These are phyloP conservation scores for Paecilomyces formosus DNA, from an alignment of 2,329 filamentous ascomycete species.

Conservation along the genomic window DNA sequence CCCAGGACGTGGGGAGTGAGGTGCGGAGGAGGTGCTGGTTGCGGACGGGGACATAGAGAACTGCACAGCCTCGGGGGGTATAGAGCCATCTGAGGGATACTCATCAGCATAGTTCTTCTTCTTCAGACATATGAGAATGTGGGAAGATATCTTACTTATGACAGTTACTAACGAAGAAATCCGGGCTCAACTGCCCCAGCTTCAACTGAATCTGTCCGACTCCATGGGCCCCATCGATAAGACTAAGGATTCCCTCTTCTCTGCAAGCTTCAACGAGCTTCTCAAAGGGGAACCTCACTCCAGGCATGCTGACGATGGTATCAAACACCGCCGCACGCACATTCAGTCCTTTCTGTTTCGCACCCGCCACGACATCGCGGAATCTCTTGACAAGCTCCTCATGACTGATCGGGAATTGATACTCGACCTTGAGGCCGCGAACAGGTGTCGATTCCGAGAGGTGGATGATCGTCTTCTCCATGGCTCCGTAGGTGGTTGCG, in stretches of 20 bases:
- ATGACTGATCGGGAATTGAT: conserved; percentile 65
- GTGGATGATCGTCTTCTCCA: conserved; percentile 65
- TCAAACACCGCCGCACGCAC: conserved; percentile 70
- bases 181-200: conserved; percentile 59
- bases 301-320: conserved; percentile 69
- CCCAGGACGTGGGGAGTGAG: conserved; percentile 72
- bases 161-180: conserved; percentile 82
- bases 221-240: conserved; percentile 80
- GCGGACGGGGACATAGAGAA: conserved; percentile 68
- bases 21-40: conserved; percentile 71
- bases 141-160: conserved; percentile 53
- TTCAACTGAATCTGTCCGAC: conserved; percentile 72
- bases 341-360: conserved; percentile 51
- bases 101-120: background rate
- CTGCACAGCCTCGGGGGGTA: conserved; percentile 69
- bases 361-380: conserved; percentile 47
- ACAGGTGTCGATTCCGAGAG: conserved; percentile 59
- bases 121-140: background rate
- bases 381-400: conserved; percentile 58
- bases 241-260: conserved; percentile 59
- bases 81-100: conserved; percentile 63
- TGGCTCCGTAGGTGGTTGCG: conserved; percentile 68
- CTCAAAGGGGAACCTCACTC: conserved; percentile 73
- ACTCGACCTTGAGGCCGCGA: conserved; percentile 46
- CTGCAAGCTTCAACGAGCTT: conserved; percentile 56